phyloP scores from a whole-genome alignment of 176 grass and related monocot genomes.

The Musa beccarii region DNA sequence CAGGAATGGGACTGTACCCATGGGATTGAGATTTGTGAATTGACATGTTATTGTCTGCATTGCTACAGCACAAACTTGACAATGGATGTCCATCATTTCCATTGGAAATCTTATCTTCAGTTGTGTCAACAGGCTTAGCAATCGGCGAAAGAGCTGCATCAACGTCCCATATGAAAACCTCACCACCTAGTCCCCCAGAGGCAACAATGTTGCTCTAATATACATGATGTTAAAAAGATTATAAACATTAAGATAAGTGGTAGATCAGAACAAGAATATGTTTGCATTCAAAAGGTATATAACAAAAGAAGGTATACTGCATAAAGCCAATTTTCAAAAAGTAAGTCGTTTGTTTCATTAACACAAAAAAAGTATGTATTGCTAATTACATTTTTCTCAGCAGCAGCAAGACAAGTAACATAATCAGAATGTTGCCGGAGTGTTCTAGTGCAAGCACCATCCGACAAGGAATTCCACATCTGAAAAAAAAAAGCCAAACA shows the following conservation, averaged over 20 bases:
- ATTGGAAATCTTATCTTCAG: slow-evolving; percentile 63
- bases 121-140: slow-evolving; percentile 48
- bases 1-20: slow-evolving; percentile 61
- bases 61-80: slow-evolving; percentile 46
- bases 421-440: slow-evolving; percentile 91
- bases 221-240: slow-evolving; percentile 9
- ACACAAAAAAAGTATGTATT: neutral
- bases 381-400: slow-evolving; percentile 62
- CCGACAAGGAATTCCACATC: slow-evolving; percentile 81
- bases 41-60: slow-evolving; percentile 25
- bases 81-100: slow-evolving; percentile 51
- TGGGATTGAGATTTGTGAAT: slow-evolving; percentile 32
- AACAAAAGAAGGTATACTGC: neutral
- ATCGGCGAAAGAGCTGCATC: slow-evolving; percentile 63
- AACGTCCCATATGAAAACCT: slow-evolving; percentile 95
- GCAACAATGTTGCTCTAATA: slow-evolving; percentile 80
- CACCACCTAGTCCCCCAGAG: slow-evolving; percentile 79
- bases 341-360: neutral
- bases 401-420: slow-evolving; percentile 67
- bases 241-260: slow-evolving; percentile 24
- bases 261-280: neutral
- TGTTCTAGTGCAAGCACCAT: slow-evolving; percentile 69
- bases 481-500: slow-evolving; percentile 29
- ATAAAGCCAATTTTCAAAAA: neutral
- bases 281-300: neutral